phyloP scores from a whole-genome alignment of 2,329 filamentous ascomycete genomes.

The Nemania sp. region DNA sequence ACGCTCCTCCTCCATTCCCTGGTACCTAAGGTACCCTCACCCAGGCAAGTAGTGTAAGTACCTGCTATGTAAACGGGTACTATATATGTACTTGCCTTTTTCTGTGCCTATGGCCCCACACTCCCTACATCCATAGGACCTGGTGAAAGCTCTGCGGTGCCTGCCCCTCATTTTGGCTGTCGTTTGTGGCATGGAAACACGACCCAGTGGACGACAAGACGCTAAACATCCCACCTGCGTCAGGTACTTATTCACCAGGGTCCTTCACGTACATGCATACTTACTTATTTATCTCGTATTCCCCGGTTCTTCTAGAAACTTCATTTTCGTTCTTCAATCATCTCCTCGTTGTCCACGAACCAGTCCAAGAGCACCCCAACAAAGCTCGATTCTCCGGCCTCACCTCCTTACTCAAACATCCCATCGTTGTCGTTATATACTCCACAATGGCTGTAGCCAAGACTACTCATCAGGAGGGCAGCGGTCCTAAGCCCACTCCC shows the following conservation, averaged over 20 bases:
- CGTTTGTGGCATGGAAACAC: slow-evolving; percentile 1
- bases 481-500: slow-evolving; percentile 60
- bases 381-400: slow-evolving; percentile 3
- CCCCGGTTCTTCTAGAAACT: slow-evolving; percentile 16
- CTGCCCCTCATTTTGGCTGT: slow-evolving; percentile 19
- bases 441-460: slow-evolving; percentile 75
- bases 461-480: slow-evolving; percentile 64
- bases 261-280: background rate
- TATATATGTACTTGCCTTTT: background rate
- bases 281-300: slow-evolving; percentile 13
- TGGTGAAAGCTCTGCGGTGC: background rate
- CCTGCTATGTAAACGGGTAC: background rate
- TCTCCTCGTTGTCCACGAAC: background rate
- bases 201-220: slow-evolving; percentile 20
- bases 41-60: background rate
- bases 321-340: slow-evolving; percentile 4
- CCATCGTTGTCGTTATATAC: background rate
- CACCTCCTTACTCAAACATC: slow-evolving; percentile 3
- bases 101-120: background rate
- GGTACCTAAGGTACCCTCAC: background rate
- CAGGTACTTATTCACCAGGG: no score
- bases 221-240: slow-evolving; percentile 37
- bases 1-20: background rate
- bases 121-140: background rate
- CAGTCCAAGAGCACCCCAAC: slow-evolving; percentile 1